Evolutionary conservation across 805 yeast genomes (phyloP).

Genomic region (Vanderwaltozyma verrucispora): DNA sequence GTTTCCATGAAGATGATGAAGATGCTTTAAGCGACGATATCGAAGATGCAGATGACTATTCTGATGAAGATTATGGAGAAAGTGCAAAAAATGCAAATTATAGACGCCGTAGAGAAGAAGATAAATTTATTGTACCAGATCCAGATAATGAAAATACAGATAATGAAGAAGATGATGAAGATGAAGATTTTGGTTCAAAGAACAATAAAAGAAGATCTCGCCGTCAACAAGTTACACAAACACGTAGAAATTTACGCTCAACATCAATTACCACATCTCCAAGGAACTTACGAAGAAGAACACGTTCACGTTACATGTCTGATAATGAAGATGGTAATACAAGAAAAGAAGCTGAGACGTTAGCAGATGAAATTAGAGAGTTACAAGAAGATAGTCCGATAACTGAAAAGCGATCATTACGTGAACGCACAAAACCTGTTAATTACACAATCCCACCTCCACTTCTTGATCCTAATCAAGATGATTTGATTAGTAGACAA

Average conservation of each 20-base stretch:
- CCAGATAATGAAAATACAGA: constrained; percentile 21
- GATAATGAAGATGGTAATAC: constrained; percentile 18
- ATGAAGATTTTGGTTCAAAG: constrained; percentile 6
- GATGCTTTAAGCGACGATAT: constrained; percentile 27
- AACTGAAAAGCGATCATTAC: constrained; percentile 40
- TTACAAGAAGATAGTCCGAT: constrained; percentile 51
- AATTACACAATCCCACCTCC: constrained; percentile 85
- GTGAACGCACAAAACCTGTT: constrained; percentile 63
- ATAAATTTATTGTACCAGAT: constrained; percentile 23
- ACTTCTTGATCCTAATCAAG: constrained; percentile 32
- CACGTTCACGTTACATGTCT: constrained; percentile 12
- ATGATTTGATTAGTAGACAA: constrained; percentile 10
- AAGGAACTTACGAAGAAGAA: constrained; percentile 18
- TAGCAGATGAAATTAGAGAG: constrained; percentile 59
- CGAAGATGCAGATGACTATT: constrained; percentile 30
- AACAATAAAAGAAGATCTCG: constrained; percentile 7
- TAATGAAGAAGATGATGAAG: constrained; percentile 12
- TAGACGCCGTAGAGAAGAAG: constrained; percentile 14
- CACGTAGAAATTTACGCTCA: background rate
- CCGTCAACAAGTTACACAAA: background rate
- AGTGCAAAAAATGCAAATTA: constrained; percentile 7
- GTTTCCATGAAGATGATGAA: constrained; percentile 28
- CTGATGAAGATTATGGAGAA: constrained; percentile 17
- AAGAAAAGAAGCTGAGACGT: constrained; percentile 24
- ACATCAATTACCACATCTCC: constrained; percentile 8